Evolutionary conservation across 176 grass and related monocot species (phyloP), one percentile per base, ranked within the genome.

Genomic region (Bothriochloa decipiens): DNA sequence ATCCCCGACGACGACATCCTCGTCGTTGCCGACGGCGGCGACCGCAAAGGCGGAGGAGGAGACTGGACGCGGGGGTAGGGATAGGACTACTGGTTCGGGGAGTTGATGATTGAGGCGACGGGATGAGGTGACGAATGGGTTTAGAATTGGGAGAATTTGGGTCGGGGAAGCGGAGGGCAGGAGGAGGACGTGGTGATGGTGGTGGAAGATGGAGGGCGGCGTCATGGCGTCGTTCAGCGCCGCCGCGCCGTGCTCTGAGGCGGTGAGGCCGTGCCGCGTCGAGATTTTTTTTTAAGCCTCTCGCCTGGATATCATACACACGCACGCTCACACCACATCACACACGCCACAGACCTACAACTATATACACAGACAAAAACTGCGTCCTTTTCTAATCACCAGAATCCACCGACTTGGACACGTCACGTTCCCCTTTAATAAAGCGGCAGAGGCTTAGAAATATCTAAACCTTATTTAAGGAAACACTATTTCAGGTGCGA

Each of bases 1-100:
- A 50, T 99, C 96, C 9, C 96, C 96, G 71, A 99, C 74, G 75
- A 94, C 77, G 33, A 89, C 60, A 17, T 94, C 93, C 15, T 93
- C 87, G 7, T 93, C 96, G 7, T 86, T 55, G 39, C 57, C 82
- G 5, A 47, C 37, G 69, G 82, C 83, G 22, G 88, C 52, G 63
- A 72, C 57, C 6, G 29, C 69, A 67, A 85, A 84, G 45, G 58
- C 18, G 78, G 65, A 60, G 23, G 58, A 58, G 50, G 33, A 50
- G 50, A 41, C 29, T 11, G 61, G 61, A 13, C 68, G 72, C 28
- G 23, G 37, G 26, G 1, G 11, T 20, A 52, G 40, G 27, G 82
- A 84, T 23, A 33, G 52, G 65, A 64, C 15, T 6, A 23, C 20
- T 72, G 82, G n/a, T 85, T 82, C 82, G 76, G 82, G 10, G 70